Evolutionary conservation across 441 rosid species (phyloP).

Genomic region (Eutrema salsugineum): DNA sequence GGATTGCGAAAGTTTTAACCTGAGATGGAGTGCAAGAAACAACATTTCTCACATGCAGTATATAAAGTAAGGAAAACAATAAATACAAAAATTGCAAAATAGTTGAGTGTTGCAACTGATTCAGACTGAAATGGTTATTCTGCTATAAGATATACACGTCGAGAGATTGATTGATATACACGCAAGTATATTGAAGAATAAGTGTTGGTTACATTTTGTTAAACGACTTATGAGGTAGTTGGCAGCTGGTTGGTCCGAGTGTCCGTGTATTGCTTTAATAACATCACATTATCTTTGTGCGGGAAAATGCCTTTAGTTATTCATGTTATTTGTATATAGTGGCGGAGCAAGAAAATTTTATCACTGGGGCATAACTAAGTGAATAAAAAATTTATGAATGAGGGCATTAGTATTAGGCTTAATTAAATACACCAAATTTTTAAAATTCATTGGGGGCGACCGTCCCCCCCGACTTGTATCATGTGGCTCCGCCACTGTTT

Average conservation of each 20-base stretch:
- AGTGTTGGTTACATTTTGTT: conserved; percentile 2
- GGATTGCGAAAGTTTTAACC: not conserved
- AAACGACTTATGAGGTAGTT: conserved; percentile 27
- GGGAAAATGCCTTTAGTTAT: not conserved
- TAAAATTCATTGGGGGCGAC: no score
- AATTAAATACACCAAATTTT: no score
- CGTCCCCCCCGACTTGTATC: no score
- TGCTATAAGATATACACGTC: no score
- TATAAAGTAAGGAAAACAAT: not conserved
- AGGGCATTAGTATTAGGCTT: no score
- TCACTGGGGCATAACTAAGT: no score
- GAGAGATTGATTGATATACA: not conserved
- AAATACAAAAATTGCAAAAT: not conserved
- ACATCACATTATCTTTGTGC: conserved; percentile 4
- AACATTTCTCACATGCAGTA: not conserved
- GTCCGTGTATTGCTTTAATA: conserved; percentile 10
- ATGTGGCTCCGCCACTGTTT: no score
- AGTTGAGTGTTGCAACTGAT: conserved; percentile 16
- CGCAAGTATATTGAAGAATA: not conserved
- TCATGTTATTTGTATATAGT: no score
- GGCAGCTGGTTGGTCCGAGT: conserved; percentile 26
- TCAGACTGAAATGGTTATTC: conserved; percentile 3
- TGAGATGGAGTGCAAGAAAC: not conserved
- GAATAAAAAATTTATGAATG: no score
- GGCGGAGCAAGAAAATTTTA: no score